phyloP scores from a whole-genome alignment of 257 asterid genomes.

The Asclepias syriaca region DNA sequence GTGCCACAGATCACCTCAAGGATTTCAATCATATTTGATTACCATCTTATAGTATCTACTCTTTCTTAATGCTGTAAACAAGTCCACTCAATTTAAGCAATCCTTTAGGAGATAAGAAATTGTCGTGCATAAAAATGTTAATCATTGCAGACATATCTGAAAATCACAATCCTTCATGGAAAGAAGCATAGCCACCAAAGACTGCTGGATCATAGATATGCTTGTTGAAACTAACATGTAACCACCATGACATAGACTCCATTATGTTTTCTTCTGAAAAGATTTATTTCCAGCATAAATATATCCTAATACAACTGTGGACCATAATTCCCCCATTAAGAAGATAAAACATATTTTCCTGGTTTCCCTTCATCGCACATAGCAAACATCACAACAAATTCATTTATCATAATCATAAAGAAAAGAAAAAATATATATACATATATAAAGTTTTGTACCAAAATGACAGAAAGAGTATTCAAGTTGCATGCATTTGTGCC shows the following conservation, averaged over 20 bases:
- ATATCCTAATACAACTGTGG: background rate
- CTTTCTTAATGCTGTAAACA: background rate
- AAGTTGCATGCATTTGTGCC: background rate
- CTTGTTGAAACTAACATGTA: background rate
- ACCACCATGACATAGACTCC: background rate
- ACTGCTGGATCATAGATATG: background rate
- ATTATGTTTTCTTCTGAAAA: background rate
- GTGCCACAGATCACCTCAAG: background rate
- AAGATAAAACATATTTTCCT: no score
- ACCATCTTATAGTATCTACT: background rate
- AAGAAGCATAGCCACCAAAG: background rate
- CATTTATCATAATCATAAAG: background rate
- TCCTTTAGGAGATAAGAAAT: background rate
- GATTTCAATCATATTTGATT: background rate
- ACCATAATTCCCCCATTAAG: background rate
- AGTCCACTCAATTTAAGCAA: background rate
- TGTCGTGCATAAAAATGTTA: background rate
- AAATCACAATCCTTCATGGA: background rate
- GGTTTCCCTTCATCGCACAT: conserved; percentile 1
- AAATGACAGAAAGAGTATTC: background rate
- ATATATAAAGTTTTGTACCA: background rate
- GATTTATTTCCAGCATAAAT: background rate
- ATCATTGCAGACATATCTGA: background rate
- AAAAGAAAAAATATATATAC: background rate
- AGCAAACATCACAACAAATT: background rate